phyloP scores from a whole-genome alignment of 1,139 yeast genomes.

The Nakaseomyces bracarensis region DNA sequence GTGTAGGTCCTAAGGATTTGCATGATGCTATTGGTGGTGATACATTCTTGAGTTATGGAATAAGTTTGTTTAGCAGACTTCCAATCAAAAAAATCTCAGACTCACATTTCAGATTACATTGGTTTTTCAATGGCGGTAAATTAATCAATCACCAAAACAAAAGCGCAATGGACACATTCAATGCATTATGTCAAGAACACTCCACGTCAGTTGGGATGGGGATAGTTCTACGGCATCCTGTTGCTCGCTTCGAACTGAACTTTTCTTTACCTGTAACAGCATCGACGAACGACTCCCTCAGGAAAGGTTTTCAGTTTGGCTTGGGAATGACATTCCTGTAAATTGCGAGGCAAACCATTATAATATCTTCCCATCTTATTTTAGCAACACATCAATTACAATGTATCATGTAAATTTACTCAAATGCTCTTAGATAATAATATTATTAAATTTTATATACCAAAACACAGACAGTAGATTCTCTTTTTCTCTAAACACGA shows the following conservation, averaged over 20 bases:
- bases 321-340: constrained; percentile 78
- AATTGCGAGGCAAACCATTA: too few relatives aligned
- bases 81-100: constrained; percentile 47
- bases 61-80: constrained; percentile 55
- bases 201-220: constrained; percentile 69
- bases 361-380: background rate
- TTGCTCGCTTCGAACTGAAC: constrained; percentile 86
- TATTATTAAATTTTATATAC: too few relatives aligned
- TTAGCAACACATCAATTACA: too few relatives aligned
- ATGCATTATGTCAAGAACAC: constrained; percentile 35
- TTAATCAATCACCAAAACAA: constrained; percentile 38
- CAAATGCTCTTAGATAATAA: background rate
- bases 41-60: constrained; percentile 59
- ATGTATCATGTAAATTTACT: too few relatives aligned
- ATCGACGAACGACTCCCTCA: constrained; percentile 53
- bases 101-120: constrained; percentile 61
- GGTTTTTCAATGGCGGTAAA: constrained; percentile 68
- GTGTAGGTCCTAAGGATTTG: constrained; percentile 74
- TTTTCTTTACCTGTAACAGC: constrained; percentile 69
- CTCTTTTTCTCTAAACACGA: too few relatives aligned
- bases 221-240: constrained; percentile 71
- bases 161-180: constrained; percentile 21
- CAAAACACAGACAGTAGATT: too few relatives aligned
- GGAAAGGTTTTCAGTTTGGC: constrained; percentile 92
- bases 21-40: constrained; percentile 69